phyloP scores from a whole-genome alignment of 768 basidiomycete species.

The Mycena albidolilacea region DNA sequence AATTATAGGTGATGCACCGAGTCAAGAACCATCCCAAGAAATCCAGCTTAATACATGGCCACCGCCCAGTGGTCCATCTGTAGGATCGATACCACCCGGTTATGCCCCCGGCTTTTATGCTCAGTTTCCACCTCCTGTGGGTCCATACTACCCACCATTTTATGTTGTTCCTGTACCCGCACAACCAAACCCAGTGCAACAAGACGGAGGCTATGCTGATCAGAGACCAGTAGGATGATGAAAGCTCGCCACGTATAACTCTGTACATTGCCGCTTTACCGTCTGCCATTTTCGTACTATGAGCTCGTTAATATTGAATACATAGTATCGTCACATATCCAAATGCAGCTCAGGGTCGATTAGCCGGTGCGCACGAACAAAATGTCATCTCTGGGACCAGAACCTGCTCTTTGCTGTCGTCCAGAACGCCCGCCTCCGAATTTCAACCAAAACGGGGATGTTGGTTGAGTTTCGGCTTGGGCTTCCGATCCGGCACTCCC shows the following conservation, averaged over 20 bases:
- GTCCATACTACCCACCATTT: constrained; percentile 7
- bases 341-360: not conserved
- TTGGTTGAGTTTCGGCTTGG: constrained; percentile 14
- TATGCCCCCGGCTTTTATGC: constrained; percentile 11
- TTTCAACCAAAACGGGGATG: constrained; percentile 7
- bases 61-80: not conserved
- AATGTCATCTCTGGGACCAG: not conserved
- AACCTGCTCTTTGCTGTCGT: not conserved
- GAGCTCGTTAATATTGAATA: not conserved
- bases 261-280: not conserved
- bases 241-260: no score
- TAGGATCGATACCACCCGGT: not conserved
- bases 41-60: not conserved
- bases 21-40: not conserved
- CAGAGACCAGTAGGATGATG: not conserved
- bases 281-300: not conserved
- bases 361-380: no score
- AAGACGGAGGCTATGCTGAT: not conserved
- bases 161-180: constrained; percentile 16
- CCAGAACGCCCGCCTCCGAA: not conserved
- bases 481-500: constrained; percentile 23
- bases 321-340: not conserved
- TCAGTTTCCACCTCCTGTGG: constrained; percentile 2
- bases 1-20: not conserved
- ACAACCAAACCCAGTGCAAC: not conserved